A percentile compares a stretch with the other conserved stretches of the same genome.
These are phyloP conservation scores for Leccinum incarnatum DNA, from an alignment of 768 basidiomycete species.

Conservation along the genomic window DNA sequence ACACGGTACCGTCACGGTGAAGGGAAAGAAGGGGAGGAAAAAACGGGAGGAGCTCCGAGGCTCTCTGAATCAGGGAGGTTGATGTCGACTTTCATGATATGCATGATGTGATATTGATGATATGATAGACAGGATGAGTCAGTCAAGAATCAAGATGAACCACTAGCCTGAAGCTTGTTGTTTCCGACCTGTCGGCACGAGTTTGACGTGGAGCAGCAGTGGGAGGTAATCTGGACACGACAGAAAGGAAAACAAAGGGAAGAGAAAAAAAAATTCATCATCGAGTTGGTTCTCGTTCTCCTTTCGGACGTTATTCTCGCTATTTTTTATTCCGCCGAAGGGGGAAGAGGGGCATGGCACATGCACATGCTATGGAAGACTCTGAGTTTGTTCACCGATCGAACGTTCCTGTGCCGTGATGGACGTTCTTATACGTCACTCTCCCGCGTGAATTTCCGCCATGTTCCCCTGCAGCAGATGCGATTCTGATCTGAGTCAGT, in stretches of 20 bases:
- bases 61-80: not conserved
- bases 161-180: not conserved
- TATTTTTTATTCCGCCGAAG: not conserved
- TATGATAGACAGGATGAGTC: not conserved
- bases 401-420: slow-evolving; percentile 1
- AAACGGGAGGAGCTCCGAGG: not conserved
- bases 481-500: too few relatives aligned
- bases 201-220: not conserved
- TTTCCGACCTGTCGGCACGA: not conserved
- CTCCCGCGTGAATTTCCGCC: not conserved
- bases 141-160: not conserved
- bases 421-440: slow-evolving; percentile 1
- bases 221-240: not conserved
- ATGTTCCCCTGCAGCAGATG: not conserved
- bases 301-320: not conserved
- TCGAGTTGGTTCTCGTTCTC: not conserved
- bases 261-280: not conserved
- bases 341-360: not conserved
- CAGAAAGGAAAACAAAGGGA: not conserved
- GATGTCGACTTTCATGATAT: not conserved
- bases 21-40: not conserved
- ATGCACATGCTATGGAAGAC: not conserved
- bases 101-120: not conserved
- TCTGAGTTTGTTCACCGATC: not conserved
- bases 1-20: not conserved